These are phyloP conservation scores for Haplosporangium sp. DNA, from an alignment of 371 early-diverging fungal genomes.

Conservation along the genomic window DNA sequence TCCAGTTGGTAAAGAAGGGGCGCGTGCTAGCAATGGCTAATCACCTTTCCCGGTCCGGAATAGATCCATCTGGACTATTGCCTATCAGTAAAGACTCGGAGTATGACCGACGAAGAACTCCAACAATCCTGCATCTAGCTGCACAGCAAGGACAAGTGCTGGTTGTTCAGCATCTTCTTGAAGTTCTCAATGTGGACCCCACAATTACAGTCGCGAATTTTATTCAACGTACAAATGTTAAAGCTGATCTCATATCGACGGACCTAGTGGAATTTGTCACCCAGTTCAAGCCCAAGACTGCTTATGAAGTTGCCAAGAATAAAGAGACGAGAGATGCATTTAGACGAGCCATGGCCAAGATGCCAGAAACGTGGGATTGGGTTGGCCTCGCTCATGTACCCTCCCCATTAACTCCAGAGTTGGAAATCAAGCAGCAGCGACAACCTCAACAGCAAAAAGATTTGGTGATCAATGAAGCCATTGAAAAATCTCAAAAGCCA, in stretches of 20 bases:
- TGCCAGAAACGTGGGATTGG: conserved; percentile 79
- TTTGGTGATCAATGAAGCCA: too few relatives aligned
- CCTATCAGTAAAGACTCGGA: conserved; percentile 61
- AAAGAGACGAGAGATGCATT: conserved; percentile 84
- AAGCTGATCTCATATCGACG: neutral
- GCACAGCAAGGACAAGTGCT: conserved; percentile 63
- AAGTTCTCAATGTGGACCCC: conserved; percentile 78
- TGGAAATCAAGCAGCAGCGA: conserved; percentile 60
- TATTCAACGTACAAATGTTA: conserved; percentile 22
- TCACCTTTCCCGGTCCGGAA: conserved; percentile 32
- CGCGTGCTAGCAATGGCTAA: conserved; percentile 62
- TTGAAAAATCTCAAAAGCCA: too few relatives aligned
- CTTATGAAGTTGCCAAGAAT: conserved; percentile 83
- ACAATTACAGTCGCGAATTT: conserved; percentile 60
- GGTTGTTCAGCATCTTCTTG: conserved; percentile 72
- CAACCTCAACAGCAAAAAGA: neutral
- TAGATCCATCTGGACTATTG: conserved; percentile 47
- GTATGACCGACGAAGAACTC: conserved; percentile 52
- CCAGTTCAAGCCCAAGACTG: conserved; percentile 59
- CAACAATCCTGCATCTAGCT: conserved; percentile 80
- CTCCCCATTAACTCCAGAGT: conserved; percentile 77
- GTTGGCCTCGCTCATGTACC: conserved; percentile 73
- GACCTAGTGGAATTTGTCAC: neutral
- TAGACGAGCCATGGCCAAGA: conserved; percentile 71
- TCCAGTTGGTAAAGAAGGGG: conserved; percentile 64